Conservation (phyloP, 768 basidiomycete genomes). For the Suillus cothurnatus region DNA sequence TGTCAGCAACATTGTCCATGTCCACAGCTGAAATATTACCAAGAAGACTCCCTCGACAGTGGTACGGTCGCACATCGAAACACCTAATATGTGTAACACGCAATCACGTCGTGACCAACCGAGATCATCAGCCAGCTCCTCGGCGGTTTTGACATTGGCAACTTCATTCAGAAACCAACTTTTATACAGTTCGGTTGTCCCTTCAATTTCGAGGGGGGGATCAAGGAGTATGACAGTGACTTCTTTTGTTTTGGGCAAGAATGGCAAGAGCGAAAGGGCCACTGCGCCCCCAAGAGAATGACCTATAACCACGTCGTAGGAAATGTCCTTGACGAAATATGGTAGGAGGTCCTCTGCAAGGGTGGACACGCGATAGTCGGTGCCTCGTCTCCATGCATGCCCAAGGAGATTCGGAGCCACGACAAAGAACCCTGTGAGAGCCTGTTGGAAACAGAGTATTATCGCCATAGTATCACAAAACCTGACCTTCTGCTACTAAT, state of each 20-base stretch:
- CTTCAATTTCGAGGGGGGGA: slow-evolving; percentile 10
- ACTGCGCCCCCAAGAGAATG: slow-evolving; percentile 22
- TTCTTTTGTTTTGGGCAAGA: slow-evolving; percentile 12
- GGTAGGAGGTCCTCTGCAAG: slow-evolving; percentile 17
- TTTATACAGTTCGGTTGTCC: neutral
- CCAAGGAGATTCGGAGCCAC: slow-evolving; percentile 22
- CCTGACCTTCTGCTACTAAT: slow-evolving; percentile 21
- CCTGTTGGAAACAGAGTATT: neutral
- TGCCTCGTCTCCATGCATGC: slow-evolving; percentile 14
- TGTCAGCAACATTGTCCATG: neutral
- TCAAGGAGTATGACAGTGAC: slow-evolving; percentile 15
- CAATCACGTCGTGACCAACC: slow-evolving; percentile 18
- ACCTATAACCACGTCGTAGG: slow-evolving; percentile 22
- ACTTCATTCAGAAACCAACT: neutral
- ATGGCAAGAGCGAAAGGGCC: slow-evolving; percentile 17
- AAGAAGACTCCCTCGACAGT: neutral
- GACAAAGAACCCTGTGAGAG: slow-evolving; percentile 20
- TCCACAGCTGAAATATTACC: neutral
- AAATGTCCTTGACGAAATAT: slow-evolving; percentile 12
- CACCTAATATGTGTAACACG: slow-evolving; percentile 7
- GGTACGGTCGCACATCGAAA: slow-evolving; percentile 12
- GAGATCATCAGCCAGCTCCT: slow-evolving; percentile 9
- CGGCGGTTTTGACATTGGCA: neutral
- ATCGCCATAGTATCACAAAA: neutral
- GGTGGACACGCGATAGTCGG: slow-evolving; percentile 12